A percentile compares a stretch with the other conserved stretches of the same genome.
Evolutionary conservation across 2,329 filamentous ascomycete genomes (phyloP).

Genomic region (Sarocladium strictum): DNA sequence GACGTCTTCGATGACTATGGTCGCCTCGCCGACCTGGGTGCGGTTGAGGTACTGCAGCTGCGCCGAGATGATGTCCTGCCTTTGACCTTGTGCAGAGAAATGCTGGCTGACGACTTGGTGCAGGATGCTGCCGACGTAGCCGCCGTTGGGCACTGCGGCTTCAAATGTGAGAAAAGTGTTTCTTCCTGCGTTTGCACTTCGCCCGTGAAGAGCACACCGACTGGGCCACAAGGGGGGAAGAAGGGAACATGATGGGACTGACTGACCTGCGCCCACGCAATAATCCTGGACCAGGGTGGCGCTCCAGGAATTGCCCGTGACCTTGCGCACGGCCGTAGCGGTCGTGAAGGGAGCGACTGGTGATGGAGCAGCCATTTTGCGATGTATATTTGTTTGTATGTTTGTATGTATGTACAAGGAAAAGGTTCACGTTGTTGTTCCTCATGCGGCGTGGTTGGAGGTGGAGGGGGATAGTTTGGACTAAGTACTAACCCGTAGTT

Average conservation of each 20-base stretch:
- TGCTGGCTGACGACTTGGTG: slow-evolving; percentile 22
- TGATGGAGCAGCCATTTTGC: not conserved
- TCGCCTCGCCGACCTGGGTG: slow-evolving; percentile 23
- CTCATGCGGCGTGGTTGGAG: no score
- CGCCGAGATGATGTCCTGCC: slow-evolving; percentile 23
- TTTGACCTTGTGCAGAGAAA: slow-evolving; percentile 19
- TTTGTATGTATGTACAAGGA: no score
- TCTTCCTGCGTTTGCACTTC: not conserved
- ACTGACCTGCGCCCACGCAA: not conserved
- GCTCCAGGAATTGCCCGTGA: not conserved
- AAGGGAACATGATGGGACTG: not conserved
- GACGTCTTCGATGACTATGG: slow-evolving; percentile 26
- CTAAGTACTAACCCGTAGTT: no score
- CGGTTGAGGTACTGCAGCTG: slow-evolving; percentile 29
- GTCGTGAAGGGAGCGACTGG: not conserved
- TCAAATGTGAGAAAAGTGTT: not conserved
- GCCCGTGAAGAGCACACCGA: no score
- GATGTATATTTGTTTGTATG: no score
- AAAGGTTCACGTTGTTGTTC: no score
- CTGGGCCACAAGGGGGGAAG: no score
- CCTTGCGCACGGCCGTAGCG: not conserved
- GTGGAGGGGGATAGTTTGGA: no score
- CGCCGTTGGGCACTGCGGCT: slow-evolving; percentile 31
- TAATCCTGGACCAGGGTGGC: not conserved
- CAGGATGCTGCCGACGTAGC: slow-evolving; percentile 29